Evolutionary conservation across 345 rosid genomes (phyloP), one percentile per base, ranked within the genome.

Genomic region (Gossypium mustelinum): DNA sequence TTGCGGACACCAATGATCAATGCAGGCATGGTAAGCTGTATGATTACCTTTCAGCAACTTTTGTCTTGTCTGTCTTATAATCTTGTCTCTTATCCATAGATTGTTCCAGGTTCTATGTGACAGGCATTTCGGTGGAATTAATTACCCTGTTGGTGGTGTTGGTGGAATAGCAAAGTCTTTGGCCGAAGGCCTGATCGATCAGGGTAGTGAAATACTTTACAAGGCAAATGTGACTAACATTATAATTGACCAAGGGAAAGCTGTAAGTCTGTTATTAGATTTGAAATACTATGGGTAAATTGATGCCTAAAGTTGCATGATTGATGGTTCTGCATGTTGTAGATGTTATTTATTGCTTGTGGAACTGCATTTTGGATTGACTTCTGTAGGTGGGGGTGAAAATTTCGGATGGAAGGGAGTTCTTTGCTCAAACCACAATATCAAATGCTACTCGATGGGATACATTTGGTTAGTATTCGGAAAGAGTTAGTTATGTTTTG

Each of bases 381-480:
- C 74, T 71, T 79, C 79, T 78, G 77, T 81, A 94, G 99, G 88
- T 90, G 6, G 98, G 99, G 76, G 98, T 89, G 58, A 84, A 84
- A 88, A 86, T 94, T 45, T 89, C 96, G 45, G 94, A 91, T 86
- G 97, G 98, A 80, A 87, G 96, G 82, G 82, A 90, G 59, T 80
- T 89, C 83, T 91, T 79, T 12, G 91, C 93, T 57, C 87, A 85
- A 79, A 92, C 97, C 12, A 77, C 91, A 78, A 87, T 94, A 73
- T 94, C 99, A 75, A 94, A 92, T 83, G 98, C 98, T 75, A 92
- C 99, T 48, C 91, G 98, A 89, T 94, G 99, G 98, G 98, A 91
- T 79, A 95, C 99, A 27, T 95, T 95, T 81, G 97, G 99, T 95
- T 81, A 84, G 98, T 80, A 44, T 66, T 74, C 1, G 61, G 57